Percentiles rank a stretch among this genome's conserved stretches.
Conservation (phyloP, 768 basidiomycete genomes). For the Tylopilus rubrobrunneus region DNA sequence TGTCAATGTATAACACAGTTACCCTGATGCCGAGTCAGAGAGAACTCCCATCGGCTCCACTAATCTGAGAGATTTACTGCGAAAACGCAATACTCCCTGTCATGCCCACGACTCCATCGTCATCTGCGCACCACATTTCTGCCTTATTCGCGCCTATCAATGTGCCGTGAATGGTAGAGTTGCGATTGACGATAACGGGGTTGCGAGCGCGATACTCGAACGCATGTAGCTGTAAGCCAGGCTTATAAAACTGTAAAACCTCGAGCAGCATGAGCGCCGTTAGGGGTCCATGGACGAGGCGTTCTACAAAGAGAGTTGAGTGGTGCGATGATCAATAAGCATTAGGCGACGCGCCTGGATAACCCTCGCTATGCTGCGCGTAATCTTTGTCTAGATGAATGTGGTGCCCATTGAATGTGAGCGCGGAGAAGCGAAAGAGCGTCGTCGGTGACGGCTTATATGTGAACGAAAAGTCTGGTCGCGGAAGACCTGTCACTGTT, state of each 20-base stretch:
- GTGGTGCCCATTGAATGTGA: constrained; percentile 82
- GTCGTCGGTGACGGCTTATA: constrained; percentile 68
- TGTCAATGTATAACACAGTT: neutral
- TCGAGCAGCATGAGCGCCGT: constrained; percentile 80
- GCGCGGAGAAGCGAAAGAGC: constrained; percentile 80
- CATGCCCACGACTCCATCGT: constrained; percentile 65
- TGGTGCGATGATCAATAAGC: neutral
- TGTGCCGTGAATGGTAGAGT: constrained; percentile 45
- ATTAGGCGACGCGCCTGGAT: constrained; percentile 46
- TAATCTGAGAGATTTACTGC: neutral
- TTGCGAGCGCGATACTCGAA: constrained; percentile 74
- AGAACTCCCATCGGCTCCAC: too few species aligned
- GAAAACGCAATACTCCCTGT: constrained; percentile 44
- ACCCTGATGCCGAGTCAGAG: neutral
- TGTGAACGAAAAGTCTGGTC: constrained; percentile 56
- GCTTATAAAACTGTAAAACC: constrained; percentile 46
- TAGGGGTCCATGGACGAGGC: constrained; percentile 82
- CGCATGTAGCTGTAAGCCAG: constrained; percentile 40
- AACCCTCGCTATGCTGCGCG: constrained; percentile 63
- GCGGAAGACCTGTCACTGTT: constrained; percentile 50
- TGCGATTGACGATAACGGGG: constrained; percentile 52
- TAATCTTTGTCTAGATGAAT: constrained; percentile 82
- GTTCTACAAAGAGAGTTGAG: constrained; percentile 41
- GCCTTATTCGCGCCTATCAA: constrained; percentile 35
- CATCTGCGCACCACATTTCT: constrained; percentile 58